These are phyloP conservation scores for Monosporascus sp. DNA, from an alignment of 2,329 filamentous ascomycete species.

Conservation along the genomic window DNA sequence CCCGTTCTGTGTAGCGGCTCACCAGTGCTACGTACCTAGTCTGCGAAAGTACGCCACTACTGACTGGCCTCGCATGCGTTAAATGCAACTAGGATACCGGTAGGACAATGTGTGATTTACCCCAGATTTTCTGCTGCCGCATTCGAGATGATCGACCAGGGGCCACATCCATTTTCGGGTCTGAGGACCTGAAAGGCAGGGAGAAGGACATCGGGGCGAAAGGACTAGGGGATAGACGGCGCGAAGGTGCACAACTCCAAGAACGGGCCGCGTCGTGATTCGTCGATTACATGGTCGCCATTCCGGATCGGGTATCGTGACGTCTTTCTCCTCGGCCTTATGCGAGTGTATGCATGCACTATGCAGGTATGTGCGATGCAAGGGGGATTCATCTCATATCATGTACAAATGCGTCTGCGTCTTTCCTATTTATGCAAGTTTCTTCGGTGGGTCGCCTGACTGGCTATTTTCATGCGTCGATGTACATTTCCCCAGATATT, in stretches of 20 bases:
- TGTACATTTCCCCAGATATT: too few relatives aligned
- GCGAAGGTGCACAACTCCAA: not conserved
- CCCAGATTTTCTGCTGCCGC: not conserved
- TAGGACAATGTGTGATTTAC: constrained; percentile 8
- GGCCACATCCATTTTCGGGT: constrained; percentile 13
- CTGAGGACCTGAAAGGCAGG: constrained; percentile 15
- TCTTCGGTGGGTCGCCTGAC: too few relatives aligned
- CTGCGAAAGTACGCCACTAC: not conserved
- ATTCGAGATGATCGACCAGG: not conserved
- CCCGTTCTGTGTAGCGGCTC: not conserved
- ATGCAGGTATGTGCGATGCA: not conserved
- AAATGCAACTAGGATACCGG: not conserved
- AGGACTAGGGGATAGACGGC: constrained; percentile 1
- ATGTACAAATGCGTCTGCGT: not conserved
- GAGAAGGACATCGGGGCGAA: not conserved
- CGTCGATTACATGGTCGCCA: not conserved
- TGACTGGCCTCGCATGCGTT: not conserved
- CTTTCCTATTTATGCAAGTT: too few relatives aligned
- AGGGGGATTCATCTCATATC: not conserved
- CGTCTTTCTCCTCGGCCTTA: not conserved
- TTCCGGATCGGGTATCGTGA: not conserved
- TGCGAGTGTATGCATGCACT: not conserved
- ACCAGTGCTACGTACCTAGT: not conserved
- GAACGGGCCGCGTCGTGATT: not conserved
- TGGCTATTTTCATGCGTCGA: too few relatives aligned